Conservation (phyloP, 805 yeast genomes). For the Monosporozyma yasuniensis region DNA sequence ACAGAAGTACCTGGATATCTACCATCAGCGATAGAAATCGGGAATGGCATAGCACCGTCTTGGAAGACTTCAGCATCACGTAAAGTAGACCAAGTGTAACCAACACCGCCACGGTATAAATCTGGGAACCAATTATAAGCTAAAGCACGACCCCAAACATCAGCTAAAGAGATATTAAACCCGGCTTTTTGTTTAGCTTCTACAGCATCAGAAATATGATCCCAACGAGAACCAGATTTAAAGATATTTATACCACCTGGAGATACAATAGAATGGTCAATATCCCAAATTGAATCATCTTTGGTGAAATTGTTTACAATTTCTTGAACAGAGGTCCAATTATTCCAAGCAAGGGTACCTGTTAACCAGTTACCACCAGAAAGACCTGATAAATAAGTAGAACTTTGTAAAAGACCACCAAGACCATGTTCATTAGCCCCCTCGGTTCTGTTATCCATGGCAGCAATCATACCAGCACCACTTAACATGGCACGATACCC, state of each 20-base stretch:
- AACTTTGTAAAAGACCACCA: conserved; percentile 65
- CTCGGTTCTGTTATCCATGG: conserved; percentile 67
- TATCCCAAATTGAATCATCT: conserved; percentile 55
- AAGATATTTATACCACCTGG: conserved; percentile 57
- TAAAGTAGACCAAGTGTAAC: conserved; percentile 48
- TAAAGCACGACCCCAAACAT: conserved; percentile 71
- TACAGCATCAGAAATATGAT: conserved; percentile 44
- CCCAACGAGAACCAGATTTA: conserved; percentile 44
- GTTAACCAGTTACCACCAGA: conserved; percentile 84
- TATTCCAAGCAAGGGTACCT: conserved; percentile 57
- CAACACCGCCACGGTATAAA: conserved; percentile 53
- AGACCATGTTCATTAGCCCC: conserved; percentile 47
- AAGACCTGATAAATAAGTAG: conserved; percentile 66
- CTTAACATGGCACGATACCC: conserved; percentile 84
- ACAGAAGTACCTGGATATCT: conserved; percentile 53
- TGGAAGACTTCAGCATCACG: conserved; percentile 53
- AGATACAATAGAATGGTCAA: conserved; percentile 48
- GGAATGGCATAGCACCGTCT: conserved; percentile 62
- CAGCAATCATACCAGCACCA: conserved; percentile 80
- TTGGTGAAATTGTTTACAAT: conserved; percentile 35
- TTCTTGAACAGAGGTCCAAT: conserved; percentile 62
- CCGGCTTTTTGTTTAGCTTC: conserved; percentile 52
- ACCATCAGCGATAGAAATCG: conserved; percentile 56
- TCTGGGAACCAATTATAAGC: conserved; percentile 65
- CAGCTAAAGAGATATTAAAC: conserved; percentile 57